Conservation (phyloP, 805 yeast genomes). For the Hanseniaspora vineae region DNA sequence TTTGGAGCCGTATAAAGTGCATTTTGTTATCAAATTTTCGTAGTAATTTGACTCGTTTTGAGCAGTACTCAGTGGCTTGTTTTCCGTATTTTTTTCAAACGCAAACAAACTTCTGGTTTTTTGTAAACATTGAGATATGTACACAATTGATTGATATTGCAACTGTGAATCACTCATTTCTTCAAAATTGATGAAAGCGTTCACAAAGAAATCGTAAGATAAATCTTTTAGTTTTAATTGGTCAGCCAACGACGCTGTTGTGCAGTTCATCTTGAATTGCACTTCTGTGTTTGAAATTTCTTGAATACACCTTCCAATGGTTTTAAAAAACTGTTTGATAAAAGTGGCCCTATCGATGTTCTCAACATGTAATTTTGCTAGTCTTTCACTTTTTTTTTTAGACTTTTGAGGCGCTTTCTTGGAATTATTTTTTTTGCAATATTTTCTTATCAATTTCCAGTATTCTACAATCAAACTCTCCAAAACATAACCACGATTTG, state of each 20-base stretch:
- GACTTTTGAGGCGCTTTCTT: slow-evolving; percentile 12
- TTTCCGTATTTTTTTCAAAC: slow-evolving; percentile 9
- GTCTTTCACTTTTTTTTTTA: slow-evolving; percentile 11
- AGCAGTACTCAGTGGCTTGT: slow-evolving; percentile 43
- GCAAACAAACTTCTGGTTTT: too few species aligned
- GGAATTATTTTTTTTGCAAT: slow-evolving; percentile 19
- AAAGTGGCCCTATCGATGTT: slow-evolving; percentile 6
- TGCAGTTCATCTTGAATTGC: slow-evolving; percentile 38
- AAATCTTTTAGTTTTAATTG: slow-evolving; percentile 59
- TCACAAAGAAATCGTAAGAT: slow-evolving; percentile 78
- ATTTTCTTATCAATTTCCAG: slow-evolving; percentile 44
- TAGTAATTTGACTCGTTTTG: slow-evolving; percentile 27
- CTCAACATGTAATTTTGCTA: not conserved
- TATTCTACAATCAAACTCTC: slow-evolving; percentile 61
- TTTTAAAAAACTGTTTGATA: slow-evolving; percentile 53
- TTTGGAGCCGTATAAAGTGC: slow-evolving; percentile 80
- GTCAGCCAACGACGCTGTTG: slow-evolving; percentile 68
- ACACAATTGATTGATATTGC: slow-evolving; percentile 39
- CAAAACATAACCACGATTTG: slow-evolving; percentile 44
- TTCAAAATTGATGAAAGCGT: slow-evolving; percentile 78
- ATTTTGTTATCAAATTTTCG: slow-evolving; percentile 69
- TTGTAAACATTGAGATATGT: slow-evolving; percentile 39
- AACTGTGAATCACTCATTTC: slow-evolving; percentile 41
- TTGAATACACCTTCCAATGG: slow-evolving; percentile 52
- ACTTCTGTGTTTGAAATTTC: slow-evolving; percentile 37